Conservation (phyloP, 306 rosid species). For the Inga laurina region DNA sequence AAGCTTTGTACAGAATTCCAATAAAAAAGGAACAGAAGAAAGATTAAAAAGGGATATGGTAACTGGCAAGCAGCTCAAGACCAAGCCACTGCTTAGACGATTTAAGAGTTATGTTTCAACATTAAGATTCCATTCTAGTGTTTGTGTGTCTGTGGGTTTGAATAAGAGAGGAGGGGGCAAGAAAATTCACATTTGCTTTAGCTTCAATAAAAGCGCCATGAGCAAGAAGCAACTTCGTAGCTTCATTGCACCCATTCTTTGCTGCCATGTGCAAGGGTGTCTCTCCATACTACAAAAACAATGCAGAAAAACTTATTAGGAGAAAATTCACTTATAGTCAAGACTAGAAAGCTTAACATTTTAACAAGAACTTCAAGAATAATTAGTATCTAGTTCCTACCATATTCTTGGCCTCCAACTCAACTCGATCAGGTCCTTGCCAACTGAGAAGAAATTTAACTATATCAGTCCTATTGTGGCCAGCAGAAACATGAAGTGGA, state of each 20-base stretch:
- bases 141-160: neutral
- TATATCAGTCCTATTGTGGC: slow-evolving; percentile 70
- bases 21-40: neutral
- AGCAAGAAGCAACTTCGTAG: slow-evolving; percentile 59
- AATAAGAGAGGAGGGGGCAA: slow-evolving; percentile 28
- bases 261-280: slow-evolving; percentile 83
- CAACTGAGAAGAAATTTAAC: slow-evolving; percentile 84
- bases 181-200: slow-evolving; percentile 76
- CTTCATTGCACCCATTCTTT: slow-evolving; percentile 69
- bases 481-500: slow-evolving; percentile 80
- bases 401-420: slow-evolving; percentile 75
- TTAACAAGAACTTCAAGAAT: neutral
- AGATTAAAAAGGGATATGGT: neutral
- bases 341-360: neutral
- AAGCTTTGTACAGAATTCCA: neutral
- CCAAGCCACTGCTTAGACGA: neutral
- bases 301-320: neutral
- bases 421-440: slow-evolving; percentile 68
- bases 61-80: neutral
- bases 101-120: neutral
- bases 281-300: slow-evolving; percentile 66
- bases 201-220: slow-evolving; percentile 78
- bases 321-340: neutral
- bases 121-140: neutral
- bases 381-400: slow-evolving; percentile 39